Evolutionary conservation across 1,284 basidiomycete genomes (phyloP).

Genomic region (Malassezia nana): DNA sequence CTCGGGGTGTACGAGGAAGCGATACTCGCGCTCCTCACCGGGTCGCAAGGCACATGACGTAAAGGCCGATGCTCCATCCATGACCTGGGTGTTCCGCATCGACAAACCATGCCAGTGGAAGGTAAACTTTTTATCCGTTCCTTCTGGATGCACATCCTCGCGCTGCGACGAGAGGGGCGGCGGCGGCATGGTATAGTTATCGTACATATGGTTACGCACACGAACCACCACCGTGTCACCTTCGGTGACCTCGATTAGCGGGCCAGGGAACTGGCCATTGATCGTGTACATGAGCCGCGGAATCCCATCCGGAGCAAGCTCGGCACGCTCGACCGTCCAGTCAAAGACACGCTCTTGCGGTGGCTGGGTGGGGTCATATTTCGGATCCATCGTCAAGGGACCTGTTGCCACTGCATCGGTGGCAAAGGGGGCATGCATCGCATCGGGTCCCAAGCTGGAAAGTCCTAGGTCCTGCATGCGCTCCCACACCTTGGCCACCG

Average conservation of each 20-base stretch:
- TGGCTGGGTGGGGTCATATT: not conserved
- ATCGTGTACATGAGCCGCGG: conserved; percentile 31
- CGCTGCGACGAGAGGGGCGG: conserved; percentile 9
- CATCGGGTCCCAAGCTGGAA: not conserved
- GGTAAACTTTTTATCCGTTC: conserved; percentile 11
- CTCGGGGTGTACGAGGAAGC: conserved; percentile 22
- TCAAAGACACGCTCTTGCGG: conserved; percentile 26
- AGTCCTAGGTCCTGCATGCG: not conserved
- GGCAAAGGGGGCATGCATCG: not conserved
- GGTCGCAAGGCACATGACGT: conserved; percentile 44
- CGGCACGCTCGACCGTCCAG: conserved; percentile 24
- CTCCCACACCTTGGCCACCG: not conserved
- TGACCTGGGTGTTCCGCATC: conserved; percentile 34
- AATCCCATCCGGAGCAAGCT: conserved; percentile 29
- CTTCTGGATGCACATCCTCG: not conserved
- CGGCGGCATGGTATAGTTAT: conserved; percentile 20
- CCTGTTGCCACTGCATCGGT: not conserved
- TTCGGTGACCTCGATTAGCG: conserved; percentile 33
- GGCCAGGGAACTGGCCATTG: conserved; percentile 37
- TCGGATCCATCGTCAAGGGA: conserved; percentile 1
- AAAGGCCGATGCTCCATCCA: conserved; percentile 41
- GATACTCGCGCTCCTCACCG: conserved; percentile 24
- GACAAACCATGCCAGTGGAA: conserved; percentile 45
- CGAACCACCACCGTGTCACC: conserved; percentile 37
- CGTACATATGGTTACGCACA: conserved; percentile 28